Evolutionary conservation across 805 yeast species (phyloP), one percentile per base, ranked within the genome.

Genomic region (Wickerhamiella brachini): DNA sequence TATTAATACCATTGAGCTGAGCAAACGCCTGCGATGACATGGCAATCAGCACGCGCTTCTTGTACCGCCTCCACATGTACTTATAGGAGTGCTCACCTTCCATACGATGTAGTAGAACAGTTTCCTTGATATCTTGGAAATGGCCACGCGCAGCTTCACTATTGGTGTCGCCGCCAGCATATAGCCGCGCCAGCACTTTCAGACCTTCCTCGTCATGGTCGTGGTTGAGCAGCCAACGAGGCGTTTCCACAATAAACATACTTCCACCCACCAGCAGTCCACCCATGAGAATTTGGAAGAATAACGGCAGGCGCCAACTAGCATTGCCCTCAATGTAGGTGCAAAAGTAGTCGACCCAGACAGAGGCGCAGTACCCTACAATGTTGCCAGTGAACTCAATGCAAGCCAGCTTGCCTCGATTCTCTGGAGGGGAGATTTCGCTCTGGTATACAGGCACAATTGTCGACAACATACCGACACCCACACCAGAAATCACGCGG

Each of bases 11-110:
- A 65, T 88, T 85, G 64, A 89, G 71, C 67, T 89, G 96, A 2
- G 97, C 96, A 72, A 89, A 87, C 71, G 86, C 79, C 64, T 85
- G 95, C 2, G 95, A 83, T 37, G 87, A 79, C 79, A 93, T 86
- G 1, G 95, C 96, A 55, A 89, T 84, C 37, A 87, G 72, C 21
- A 89, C 80, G 48, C 97, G 72, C 63, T 79, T 78, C 55, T 80
- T 79, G 66, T 89, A 89, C 53, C 83, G 71, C 47, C 77, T 71
- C 71, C 88, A 83, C 78, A 88, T 83, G 60, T 85, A 84, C 4
- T 72, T 60, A 65, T 86, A 86, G 5, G 85, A 78, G 44, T 76
- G 68, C 59, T 84, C 88, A 22, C 95, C 95, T 63, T 87, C 95
- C 45, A 84, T 68, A 53, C 95, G 73, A 51, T 84, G 83, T 31